phyloP scores from a whole-genome alignment of 768 basidiomycete genomes.

The Chalciporus pseudorubinellus region DNA sequence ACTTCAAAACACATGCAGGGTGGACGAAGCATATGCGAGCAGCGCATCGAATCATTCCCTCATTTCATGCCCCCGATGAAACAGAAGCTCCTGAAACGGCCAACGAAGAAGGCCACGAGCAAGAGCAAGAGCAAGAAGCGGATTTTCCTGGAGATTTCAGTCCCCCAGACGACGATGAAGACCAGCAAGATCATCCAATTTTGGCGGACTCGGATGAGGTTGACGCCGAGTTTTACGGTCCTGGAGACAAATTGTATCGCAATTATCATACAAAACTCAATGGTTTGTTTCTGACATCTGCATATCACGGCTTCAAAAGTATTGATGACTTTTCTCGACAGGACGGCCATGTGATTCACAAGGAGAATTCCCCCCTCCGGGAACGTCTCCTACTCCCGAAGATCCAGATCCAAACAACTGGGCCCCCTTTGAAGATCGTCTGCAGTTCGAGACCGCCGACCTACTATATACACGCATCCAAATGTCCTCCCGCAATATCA shows the following conservation, averaged over 20 bases:
- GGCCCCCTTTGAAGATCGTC: too few species aligned
- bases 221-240: not conserved
- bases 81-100: too few species aligned
- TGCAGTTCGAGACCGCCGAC: too few species aligned
- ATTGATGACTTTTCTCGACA: too few species aligned
- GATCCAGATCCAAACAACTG: constrained; percentile 1
- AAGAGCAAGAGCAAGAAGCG: not conserved
- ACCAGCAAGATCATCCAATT: too few species aligned
- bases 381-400: constrained; percentile 4
- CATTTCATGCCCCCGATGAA: too few species aligned
- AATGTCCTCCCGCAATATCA: constrained; percentile 24
- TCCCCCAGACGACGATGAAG: too few species aligned
- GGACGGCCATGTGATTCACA: constrained; percentile 2
- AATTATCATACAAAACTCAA: constrained; percentile 5
- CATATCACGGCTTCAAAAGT: too few species aligned
- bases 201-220: too few species aligned
- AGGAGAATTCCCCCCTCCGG: not conserved
- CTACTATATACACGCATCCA: constrained; percentile 19
- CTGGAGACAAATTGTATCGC: not conserved
- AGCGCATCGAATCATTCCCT: too few species aligned
- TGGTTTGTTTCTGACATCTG: not conserved
- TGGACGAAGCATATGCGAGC: too few species aligned
- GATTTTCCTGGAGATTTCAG: not conserved
- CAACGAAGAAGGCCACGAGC: not conserved
- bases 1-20: not conserved